These are phyloP conservation scores for Solanum chacoense DNA, from an alignment of 305 asterid species.

Conservation along the genomic window DNA sequence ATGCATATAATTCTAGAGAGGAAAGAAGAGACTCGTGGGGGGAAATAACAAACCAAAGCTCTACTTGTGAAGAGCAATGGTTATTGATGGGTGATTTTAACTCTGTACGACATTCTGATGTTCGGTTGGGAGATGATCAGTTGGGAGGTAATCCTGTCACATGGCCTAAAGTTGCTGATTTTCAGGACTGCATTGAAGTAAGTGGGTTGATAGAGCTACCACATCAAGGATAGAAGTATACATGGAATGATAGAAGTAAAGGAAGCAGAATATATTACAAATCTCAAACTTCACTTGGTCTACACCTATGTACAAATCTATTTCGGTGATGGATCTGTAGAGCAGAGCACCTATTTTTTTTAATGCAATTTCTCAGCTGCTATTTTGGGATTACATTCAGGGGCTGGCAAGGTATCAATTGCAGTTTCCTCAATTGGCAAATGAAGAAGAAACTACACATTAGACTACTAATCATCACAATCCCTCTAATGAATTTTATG, in stretches of 20 bases:
- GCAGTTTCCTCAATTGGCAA: too few relatives aligned
- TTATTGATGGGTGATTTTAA: not conserved
- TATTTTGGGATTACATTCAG: too few relatives aligned
- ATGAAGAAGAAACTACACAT: too few relatives aligned
- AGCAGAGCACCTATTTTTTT: too few relatives aligned
- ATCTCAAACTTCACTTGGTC: too few relatives aligned
- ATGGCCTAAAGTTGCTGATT: not conserved
- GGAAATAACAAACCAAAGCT: not conserved
- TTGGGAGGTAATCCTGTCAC: not conserved
- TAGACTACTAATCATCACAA: too few relatives aligned
- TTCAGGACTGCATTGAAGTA: not conserved
- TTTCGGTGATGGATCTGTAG: too few relatives aligned
- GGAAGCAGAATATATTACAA: not conserved
- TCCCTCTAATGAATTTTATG: too few relatives aligned
- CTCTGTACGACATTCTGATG: not conserved
- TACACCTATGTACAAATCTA: too few relatives aligned
- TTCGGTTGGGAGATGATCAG: too few relatives aligned
- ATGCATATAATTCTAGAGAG: not conserved
- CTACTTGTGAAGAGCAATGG: not conserved
- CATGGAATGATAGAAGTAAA: not conserved
- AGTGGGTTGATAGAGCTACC: not conserved
- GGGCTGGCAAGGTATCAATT: too few relatives aligned
- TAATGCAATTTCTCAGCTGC: too few relatives aligned
- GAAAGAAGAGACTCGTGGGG: not conserved
- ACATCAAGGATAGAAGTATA: not conserved